phyloP scores from a whole-genome alignment of 2,329 filamentous ascomycete genomes.

The Arthrobotrys entomopaga region DNA sequence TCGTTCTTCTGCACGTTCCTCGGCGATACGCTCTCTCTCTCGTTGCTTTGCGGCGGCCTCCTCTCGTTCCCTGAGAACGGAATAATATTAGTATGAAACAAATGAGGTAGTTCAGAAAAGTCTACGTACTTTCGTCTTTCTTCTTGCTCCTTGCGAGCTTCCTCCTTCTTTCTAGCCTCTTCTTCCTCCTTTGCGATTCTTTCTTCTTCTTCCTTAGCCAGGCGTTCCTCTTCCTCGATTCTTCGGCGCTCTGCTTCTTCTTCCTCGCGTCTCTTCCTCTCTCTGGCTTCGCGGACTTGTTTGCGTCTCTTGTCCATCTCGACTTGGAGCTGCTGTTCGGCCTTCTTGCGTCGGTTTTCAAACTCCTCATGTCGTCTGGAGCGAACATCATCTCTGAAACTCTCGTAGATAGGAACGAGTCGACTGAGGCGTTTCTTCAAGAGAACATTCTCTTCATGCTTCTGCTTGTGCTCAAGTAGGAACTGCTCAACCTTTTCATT shows the following conservation, averaged over 20 bases:
- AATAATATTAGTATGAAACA: slow-evolving; percentile 40
- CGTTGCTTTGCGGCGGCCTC: slow-evolving; percentile 71
- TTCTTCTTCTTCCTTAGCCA: slow-evolving; percentile 84
- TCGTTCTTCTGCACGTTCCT: slow-evolving; percentile 95
- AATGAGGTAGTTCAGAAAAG: slow-evolving; percentile 15
- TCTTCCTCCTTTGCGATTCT: slow-evolving; percentile 80
- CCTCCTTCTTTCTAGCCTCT: slow-evolving; percentile 72
- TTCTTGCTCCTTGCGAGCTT: slow-evolving; percentile 73
- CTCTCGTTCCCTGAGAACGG: slow-evolving; percentile 69
- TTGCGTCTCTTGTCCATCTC: slow-evolving; percentile 88
- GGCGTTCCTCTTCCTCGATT: slow-evolving; percentile 86
- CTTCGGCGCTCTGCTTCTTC: slow-evolving; percentile 83
- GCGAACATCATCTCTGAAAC: slow-evolving; percentile 82
- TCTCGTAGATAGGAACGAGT: slow-evolving; percentile 84
- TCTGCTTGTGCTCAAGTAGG: slow-evolving; percentile 80
- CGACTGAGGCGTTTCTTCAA: slow-evolving; percentile 91
- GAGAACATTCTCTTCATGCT: slow-evolving; percentile 90
- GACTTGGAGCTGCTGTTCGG: slow-evolving; percentile 90
- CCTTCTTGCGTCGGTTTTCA: slow-evolving; percentile 89
- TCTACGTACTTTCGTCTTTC: slow-evolving; percentile 69
- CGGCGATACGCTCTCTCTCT: slow-evolving; percentile 75
- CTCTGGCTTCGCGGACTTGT: slow-evolving; percentile 83
- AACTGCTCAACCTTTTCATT: slow-evolving; percentile 81
- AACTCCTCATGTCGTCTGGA: slow-evolving; percentile 93
- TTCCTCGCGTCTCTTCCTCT: slow-evolving; percentile 82